Evolutionary conservation across 164 flowering plant species (phyloP).

Genomic region (Echeveria elegans): DNA sequence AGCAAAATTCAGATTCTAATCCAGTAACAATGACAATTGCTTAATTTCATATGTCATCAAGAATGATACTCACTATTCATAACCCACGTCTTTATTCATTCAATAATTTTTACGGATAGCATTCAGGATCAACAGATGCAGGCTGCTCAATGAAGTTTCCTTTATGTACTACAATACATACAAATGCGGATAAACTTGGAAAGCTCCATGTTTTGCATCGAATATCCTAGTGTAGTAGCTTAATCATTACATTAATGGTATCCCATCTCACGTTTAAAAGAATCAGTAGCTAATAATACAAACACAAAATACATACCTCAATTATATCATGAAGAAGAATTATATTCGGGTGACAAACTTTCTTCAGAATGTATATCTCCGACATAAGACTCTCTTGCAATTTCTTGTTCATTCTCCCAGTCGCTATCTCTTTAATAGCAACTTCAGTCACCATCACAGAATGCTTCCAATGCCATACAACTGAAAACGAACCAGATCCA

Average conservation of each 20-base stretch:
- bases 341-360: constrained; percentile 77
- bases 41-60: too few relatives aligned
- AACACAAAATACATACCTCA: constrained; percentile 37
- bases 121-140: too few relatives aligned
- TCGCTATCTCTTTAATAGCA: constrained; percentile 87
- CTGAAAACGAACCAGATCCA: constrained; percentile 91
- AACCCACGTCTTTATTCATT: too few relatives aligned
- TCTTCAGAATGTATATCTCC: constrained; percentile 67
- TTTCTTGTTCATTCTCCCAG: constrained; percentile 54
- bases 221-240: neutral
- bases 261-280: too few relatives aligned
- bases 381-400: constrained; percentile 77
- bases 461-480: constrained; percentile 90
- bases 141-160: neutral
- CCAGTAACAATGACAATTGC: too few relatives aligned
- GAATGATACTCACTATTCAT: too few relatives aligned
- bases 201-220: neutral
- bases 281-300: neutral
- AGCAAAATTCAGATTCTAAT: too few relatives aligned
- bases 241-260: too few relatives aligned
- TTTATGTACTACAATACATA: neutral
- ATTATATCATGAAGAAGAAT: constrained; percentile 78
- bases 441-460: constrained; percentile 73
- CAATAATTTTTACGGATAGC: too few relatives aligned
- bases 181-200: neutral